Evolutionary conservation across 2,329 filamentous ascomycete species (phyloP), one percentile per base, ranked within the genome.

Genomic region (Fusarium concolor): DNA sequence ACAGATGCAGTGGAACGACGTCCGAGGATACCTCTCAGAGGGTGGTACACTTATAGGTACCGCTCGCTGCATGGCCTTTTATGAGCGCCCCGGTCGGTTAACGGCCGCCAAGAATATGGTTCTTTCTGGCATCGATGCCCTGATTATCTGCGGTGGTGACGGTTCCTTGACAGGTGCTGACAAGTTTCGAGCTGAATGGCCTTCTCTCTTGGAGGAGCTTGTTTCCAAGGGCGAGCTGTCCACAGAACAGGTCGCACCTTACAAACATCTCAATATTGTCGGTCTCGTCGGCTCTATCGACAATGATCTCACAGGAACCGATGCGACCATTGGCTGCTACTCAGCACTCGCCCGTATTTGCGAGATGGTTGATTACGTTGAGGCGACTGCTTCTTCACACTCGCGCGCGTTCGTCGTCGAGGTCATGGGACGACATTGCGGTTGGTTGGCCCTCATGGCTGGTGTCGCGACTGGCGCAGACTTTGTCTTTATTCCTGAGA

Each of bases 361-460:
- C 81, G 92, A 97, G 78, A 93, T 95, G 76, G 93, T 99, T 60
- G 96, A 99, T 82, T 95, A 94, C 76, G 97, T 99, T 73, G 95
- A 99, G 80, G 94, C 95, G 20, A 98, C 96, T 0, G 95, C 95
- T 52, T 91, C 90, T 37, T 97, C 94, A 28, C 96, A 99, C 80
- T 96, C 97, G 69, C 87, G 96, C 73, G 96, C 96, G 38, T 99
- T 99, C 79, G 94, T 99, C 58, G 92, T 99, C 66, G 96, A 97
- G 79, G 96, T 99, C 75, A 99, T 99, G 96, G 96, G 96, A 49
- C 88, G 96, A 62, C 95, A 99, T 81, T 99, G 96, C 78, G 96
- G 96, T 66, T 99, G 96, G 96, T 85, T 99, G 65, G 96, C 96
- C 39, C 86, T 99, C 65, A 97, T 98, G 91, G 92, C 95, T 15